Evolutionary conservation across 768 basidiomycete genomes (phyloP).

Genomic region (Suillus paluster): DNA sequence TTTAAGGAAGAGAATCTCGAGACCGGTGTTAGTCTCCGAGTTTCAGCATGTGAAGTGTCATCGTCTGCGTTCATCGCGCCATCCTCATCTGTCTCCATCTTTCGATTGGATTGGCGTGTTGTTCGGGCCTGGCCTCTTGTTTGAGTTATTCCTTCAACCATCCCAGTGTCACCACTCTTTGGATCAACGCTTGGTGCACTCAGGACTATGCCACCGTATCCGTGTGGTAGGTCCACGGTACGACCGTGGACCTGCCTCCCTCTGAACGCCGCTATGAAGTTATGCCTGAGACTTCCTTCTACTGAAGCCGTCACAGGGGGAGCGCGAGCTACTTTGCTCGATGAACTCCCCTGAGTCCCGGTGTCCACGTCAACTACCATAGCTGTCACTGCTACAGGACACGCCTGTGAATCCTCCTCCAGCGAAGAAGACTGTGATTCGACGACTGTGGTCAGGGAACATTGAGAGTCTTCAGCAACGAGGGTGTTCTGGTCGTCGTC

Average conservation of each 20-base stretch:
- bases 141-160: slow-evolving; percentile 9
- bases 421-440: neutral
- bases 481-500: neutral
- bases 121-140: slow-evolving; percentile 15
- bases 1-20: slow-evolving; percentile 68
- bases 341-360: slow-evolving; percentile 5
- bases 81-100: slow-evolving; percentile 32
- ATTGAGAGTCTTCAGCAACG: neutral
- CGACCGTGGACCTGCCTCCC: slow-evolving; percentile 77
- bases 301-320: no score
- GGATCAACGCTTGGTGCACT: slow-evolving; percentile 27
- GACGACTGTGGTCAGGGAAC: slow-evolving; percentile 13
- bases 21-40: slow-evolving; percentile 47
- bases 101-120: slow-evolving; percentile 26
- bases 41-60: slow-evolving; percentile 17
- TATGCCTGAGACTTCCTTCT: neutral
- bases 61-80: slow-evolving; percentile 30
- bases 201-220: slow-evolving; percentile 72
- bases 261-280: slow-evolving; percentile 69
- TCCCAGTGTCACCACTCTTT: slow-evolving; percentile 18
- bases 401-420: neutral
- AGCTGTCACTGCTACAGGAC: neutral
- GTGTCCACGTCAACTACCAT: slow-evolving; percentile 8
- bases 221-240: slow-evolving; percentile 60
- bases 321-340: neutral